These are phyloP conservation scores for Leccinellum albellum DNA, from an alignment of 768 basidiomycete genomes.

Conservation along the genomic window DNA sequence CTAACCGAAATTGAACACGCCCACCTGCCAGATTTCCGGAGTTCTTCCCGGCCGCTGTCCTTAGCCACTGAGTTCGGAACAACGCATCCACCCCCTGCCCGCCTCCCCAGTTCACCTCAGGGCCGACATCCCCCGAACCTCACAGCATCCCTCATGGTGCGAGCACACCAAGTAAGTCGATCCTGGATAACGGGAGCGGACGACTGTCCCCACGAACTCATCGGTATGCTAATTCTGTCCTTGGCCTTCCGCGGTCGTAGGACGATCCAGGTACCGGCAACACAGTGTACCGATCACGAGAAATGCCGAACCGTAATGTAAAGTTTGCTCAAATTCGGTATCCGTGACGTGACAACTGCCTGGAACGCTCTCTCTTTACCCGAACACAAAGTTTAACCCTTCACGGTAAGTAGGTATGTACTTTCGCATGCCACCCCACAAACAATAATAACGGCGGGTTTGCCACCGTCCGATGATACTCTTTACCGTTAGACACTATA, in stretches of 20 bases:
- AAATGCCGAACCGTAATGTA: constrained; percentile 20
- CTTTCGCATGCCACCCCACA: constrained; percentile 9
- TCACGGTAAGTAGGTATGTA: background rate
- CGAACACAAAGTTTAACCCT: constrained; percentile 7
- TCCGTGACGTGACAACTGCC: constrained; percentile 19
- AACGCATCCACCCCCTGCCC: background rate
- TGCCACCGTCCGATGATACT: background rate
- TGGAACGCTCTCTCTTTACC: constrained; percentile 3
- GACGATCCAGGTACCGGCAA: constrained; percentile 29
- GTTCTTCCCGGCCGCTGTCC: constrained; percentile 10
- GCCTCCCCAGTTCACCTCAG: background rate
- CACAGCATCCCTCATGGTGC: background rate
- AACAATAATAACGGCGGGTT: background rate
- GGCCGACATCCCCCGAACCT: background rate
- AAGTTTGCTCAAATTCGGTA: constrained; percentile 16
- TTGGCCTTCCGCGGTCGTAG: constrained; percentile 28
- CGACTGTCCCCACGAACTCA: background rate
- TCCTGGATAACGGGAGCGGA: background rate
- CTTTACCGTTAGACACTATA: background rate
- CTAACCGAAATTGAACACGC: constrained; percentile 29
- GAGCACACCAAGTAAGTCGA: background rate
- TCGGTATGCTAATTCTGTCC: constrained; percentile 6
- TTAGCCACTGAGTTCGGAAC: background rate
- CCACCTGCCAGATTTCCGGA: constrained; percentile 6
- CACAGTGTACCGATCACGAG: constrained; percentile 19